A percentile compares a stretch with the other conserved stretches of the same genome.
These are phyloP conservation scores for Candida ulmi DNA, from an alignment of 805 yeast genomes.

Conservation along the genomic window DNA sequence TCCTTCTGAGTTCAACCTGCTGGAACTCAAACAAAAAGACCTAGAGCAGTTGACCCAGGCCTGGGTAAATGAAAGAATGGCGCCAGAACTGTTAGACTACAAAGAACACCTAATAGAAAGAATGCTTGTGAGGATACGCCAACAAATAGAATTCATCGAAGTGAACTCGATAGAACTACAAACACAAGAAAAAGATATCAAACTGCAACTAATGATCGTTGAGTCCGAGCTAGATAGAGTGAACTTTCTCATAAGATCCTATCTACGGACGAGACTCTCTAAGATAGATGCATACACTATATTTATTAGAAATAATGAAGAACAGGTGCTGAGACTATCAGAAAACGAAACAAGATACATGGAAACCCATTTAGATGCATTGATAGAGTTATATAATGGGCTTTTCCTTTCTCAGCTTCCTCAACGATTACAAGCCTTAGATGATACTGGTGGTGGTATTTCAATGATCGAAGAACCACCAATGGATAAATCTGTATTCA, in stretches of 20 bases:
- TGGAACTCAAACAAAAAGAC: slow-evolving; percentile 29
- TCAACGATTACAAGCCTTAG: slow-evolving; percentile 59
- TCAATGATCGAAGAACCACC: slow-evolving; percentile 82
- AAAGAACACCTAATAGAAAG: slow-evolving; percentile 53
- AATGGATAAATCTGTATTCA: slow-evolving; percentile 69
- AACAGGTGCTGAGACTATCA: slow-evolving; percentile 40
- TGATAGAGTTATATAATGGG: slow-evolving; percentile 59
- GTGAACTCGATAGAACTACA: slow-evolving; percentile 74
- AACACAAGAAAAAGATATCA: slow-evolving; percentile 58
- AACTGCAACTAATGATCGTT: slow-evolving; percentile 73
- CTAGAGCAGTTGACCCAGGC: slow-evolving; percentile 44
- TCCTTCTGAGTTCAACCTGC: slow-evolving; percentile 20
- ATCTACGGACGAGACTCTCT: slow-evolving; percentile 60
- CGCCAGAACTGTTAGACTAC: slow-evolving; percentile 84
- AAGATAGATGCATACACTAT: slow-evolving; percentile 71
- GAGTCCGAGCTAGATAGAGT: slow-evolving; percentile 90
- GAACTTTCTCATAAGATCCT: slow-evolving; percentile 74
- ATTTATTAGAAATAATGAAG: slow-evolving; percentile 44
- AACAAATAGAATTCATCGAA: slow-evolving; percentile 72
- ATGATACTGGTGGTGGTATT: slow-evolving; percentile 63
- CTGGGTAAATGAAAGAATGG: slow-evolving; percentile 81
- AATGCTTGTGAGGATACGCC: slow-evolving; percentile 53
- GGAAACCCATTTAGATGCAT: slow-evolving; percentile 58
- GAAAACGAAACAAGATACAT: slow-evolving; percentile 59
- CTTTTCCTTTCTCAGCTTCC: slow-evolving; percentile 70